phyloP scores from a whole-genome alignment of 768 basidiomycete genomes.

The Trametes elegans region DNA sequence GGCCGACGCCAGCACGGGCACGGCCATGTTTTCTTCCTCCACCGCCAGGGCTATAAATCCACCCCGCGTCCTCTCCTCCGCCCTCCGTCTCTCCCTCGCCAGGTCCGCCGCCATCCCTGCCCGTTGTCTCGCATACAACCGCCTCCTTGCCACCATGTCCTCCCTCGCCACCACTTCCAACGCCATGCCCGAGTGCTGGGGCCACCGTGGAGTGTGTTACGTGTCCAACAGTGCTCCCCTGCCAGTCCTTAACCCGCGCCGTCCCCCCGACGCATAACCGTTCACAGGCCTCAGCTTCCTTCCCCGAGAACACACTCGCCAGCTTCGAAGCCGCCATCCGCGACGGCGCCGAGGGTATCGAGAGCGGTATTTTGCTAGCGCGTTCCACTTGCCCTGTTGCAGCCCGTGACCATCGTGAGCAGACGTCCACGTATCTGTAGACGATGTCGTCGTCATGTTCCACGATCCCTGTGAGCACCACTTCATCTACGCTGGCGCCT shows the following conservation, averaged over 20 bases:
- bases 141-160: slow-evolving; percentile 23
- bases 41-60: slow-evolving; percentile 4
- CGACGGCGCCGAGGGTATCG: slow-evolving; percentile 95
- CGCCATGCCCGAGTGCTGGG: slow-evolving; percentile 67
- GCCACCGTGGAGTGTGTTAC: slow-evolving; percentile 60
- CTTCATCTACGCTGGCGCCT: not conserved
- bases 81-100: not conserved
- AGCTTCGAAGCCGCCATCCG: slow-evolving; percentile 94
- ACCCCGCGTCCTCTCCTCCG: not conserved
- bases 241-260: slow-evolving; percentile 6
- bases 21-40: slow-evolving; percentile 4
- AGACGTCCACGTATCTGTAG: slow-evolving; percentile 93
- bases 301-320: slow-evolving; percentile 92
- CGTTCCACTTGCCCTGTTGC: slow-evolving; percentile 32
- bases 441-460: slow-evolving; percentile 90
- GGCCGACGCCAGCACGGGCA: too few relatives aligned
- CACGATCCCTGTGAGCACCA: slow-evolving; percentile 76
- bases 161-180: slow-evolving; percentile 6
- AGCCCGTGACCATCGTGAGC: slow-evolving; percentile 47
- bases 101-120: not conserved
- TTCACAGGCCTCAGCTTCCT: slow-evolving; percentile 74
- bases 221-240: slow-evolving; percentile 7
- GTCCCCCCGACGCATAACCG: slow-evolving; percentile 1
- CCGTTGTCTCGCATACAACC: slow-evolving; percentile 4
- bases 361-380: slow-evolving; percentile 77